Conservation (phyloP, 495 filamentous ascomycete genomes). For the Penicillium manginii region DNA sequence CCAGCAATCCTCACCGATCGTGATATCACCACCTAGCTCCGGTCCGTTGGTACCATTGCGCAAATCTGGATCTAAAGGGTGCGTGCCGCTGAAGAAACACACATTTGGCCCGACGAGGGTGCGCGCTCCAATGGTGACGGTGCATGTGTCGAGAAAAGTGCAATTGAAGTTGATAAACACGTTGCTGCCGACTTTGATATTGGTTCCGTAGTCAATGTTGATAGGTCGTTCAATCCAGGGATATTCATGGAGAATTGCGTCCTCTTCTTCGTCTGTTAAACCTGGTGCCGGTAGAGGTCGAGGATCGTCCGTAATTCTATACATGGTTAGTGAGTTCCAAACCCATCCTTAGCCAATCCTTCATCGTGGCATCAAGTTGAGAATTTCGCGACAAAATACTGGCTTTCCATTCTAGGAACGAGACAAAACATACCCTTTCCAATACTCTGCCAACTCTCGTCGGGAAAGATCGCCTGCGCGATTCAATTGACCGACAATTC, state of each 20-base stretch:
- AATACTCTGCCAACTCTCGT: conserved; percentile 64
- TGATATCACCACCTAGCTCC: conserved; percentile 74
- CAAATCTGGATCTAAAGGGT: conserved; percentile 74
- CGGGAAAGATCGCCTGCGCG: conserved; percentile 58
- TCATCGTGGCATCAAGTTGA: too few relatives aligned
- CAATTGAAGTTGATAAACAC: conserved; percentile 81
- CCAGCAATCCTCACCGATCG: conserved; percentile 88
- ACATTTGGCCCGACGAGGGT: conserved; percentile 82
- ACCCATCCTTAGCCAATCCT: too few relatives aligned
- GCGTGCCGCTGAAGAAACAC: conserved; percentile 68
- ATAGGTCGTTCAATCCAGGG: conserved; percentile 74
- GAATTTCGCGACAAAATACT: too few relatives aligned
- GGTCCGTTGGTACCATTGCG: conserved; percentile 76
- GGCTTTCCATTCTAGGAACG: not conserved
- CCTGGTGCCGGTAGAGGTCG: conserved; percentile 64
- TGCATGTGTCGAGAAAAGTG: conserved; percentile 76
- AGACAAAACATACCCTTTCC: conserved; percentile 63
- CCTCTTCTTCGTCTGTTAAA: conserved; percentile 57
- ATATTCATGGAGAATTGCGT: conserved; percentile 54
- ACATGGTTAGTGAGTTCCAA: too few relatives aligned
- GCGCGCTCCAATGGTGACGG: conserved; percentile 75
- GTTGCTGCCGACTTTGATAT: conserved; percentile 65
- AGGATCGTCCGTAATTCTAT: conserved; percentile 61
- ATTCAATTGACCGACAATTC: conserved; percentile 66
- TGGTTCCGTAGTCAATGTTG: conserved; percentile 74